Percentiles rank a stretch among this genome's conserved stretches.
phyloP scores from a whole-genome alignment of 2,329 filamentous ascomycete genomes.

The Elsinoe necatrix region DNA sequence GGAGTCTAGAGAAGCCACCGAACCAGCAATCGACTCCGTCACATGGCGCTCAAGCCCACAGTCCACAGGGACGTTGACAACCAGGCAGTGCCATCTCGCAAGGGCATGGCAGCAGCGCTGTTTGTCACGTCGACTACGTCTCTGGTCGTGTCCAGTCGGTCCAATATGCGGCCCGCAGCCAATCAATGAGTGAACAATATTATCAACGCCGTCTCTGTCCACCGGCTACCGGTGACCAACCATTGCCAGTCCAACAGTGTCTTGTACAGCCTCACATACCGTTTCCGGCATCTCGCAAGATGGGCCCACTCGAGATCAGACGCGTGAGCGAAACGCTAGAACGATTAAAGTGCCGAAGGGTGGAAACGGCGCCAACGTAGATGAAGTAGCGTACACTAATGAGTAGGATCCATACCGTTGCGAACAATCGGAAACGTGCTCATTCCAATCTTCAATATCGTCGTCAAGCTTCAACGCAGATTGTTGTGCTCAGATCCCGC shows the following conservation, averaged over 20 bases:
- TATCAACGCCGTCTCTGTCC: not conserved
- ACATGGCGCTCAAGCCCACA: not conserved
- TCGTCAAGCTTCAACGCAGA: slow-evolving; percentile 6
- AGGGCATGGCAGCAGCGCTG: not conserved
- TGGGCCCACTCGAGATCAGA: not conserved
- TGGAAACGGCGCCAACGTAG: not conserved
- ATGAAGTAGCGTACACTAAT: not conserved
- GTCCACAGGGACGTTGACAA: not conserved
- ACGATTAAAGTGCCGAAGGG: slow-evolving; percentile 12
- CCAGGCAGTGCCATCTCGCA: not conserved
- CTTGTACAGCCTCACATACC: not conserved
- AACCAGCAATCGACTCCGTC: not conserved
- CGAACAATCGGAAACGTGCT: not conserved
- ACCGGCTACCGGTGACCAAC: not conserved
- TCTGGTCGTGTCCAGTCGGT: not conserved
- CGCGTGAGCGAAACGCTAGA: not conserved
- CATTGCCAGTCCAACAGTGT: not conserved
- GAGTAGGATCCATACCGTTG: not conserved
- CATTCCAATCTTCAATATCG: not conserved
- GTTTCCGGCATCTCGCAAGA: not conserved
- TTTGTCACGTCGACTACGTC: not conserved
- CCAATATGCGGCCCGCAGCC: not conserved
- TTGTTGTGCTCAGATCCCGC: not conserved
- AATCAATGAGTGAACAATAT: not conserved
- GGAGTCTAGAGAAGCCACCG: not conserved